Evolutionary conservation across 2,329 filamentous ascomycete genomes (phyloP).

Genomic region (Stagonosporopsis chrysanthemi): DNA sequence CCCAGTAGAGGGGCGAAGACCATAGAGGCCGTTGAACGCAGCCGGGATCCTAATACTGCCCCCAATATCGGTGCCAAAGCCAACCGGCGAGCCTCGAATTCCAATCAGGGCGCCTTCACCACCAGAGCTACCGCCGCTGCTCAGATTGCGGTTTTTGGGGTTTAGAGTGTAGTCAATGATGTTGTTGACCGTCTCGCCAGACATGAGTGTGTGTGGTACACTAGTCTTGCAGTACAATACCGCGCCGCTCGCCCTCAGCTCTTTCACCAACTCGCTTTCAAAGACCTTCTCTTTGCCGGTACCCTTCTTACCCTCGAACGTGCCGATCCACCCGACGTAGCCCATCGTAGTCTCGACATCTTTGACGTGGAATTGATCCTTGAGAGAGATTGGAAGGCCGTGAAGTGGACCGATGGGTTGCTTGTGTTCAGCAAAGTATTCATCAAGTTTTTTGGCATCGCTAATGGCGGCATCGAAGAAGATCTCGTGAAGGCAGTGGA

Average conservation of each 20-base stretch:
- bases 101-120: slow-evolving; percentile 68
- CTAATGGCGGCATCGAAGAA: slow-evolving; percentile 57
- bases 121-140: slow-evolving; percentile 64
- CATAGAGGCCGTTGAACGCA: slow-evolving; percentile 66
- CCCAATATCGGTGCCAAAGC: slow-evolving; percentile 66
- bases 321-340: slow-evolving; percentile 70
- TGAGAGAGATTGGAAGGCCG: slow-evolving; percentile 57
- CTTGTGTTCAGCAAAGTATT: slow-evolving; percentile 45
- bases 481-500: slow-evolving; percentile 55
- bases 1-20: slow-evolving; percentile 60
- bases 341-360: slow-evolving; percentile 62
- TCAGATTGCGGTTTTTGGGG: slow-evolving; percentile 63
- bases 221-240: slow-evolving; percentile 66
- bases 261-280: slow-evolving; percentile 66
- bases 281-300: slow-evolving; percentile 61
- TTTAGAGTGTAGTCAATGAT: slow-evolving; percentile 67
- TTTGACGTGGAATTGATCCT: slow-evolving; percentile 60
- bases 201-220: slow-evolving; percentile 66
- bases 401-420: slow-evolving; percentile 55
- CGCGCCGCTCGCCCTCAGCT: slow-evolving; percentile 62
- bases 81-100: slow-evolving; percentile 60
- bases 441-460: slow-evolving; percentile 53
- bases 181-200: slow-evolving; percentile 67
- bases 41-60: slow-evolving; percentile 66
- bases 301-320: slow-evolving; percentile 64